These are phyloP conservation scores for Globisporangium megalacanthum DNA, from an alignment of 352 stramenopile genomes.

Conservation along the genomic window DNA sequence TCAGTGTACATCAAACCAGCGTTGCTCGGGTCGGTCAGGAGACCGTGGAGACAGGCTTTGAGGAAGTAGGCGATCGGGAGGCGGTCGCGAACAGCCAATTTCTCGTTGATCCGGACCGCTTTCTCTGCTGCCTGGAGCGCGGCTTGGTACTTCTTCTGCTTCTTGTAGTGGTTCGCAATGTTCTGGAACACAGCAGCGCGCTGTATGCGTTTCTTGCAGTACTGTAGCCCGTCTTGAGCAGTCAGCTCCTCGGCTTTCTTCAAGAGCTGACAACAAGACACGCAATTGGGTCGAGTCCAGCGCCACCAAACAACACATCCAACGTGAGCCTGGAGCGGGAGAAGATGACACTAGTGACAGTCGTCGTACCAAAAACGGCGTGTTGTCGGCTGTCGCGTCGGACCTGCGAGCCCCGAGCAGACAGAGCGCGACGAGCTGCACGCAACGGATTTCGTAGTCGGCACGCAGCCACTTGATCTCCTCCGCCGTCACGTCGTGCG, in stretches of 20 bases:
- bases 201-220: constrained; percentile 59
- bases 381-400: constrained; percentile 39
- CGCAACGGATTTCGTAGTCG: constrained; percentile 73
- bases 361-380: constrained; percentile 51
- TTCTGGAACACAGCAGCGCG: constrained; percentile 57
- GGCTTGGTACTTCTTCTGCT: constrained; percentile 67
- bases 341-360: no score
- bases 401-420: constrained; percentile 50
- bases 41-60: constrained; percentile 47
- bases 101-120: constrained; percentile 55
- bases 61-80: constrained; percentile 61
- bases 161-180: constrained; percentile 71
- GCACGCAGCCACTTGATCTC: constrained; percentile 63
- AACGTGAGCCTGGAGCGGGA: no score
- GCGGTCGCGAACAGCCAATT: constrained; percentile 40
- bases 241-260: constrained; percentile 68
- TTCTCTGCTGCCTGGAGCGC: constrained; percentile 54
- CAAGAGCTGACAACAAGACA: constrained; percentile 38
- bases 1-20: constrained; percentile 61
- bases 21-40: constrained; percentile 52
- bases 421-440: constrained; percentile 67
- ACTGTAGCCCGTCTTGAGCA: constrained; percentile 45
- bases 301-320: no score
- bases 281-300: no score
- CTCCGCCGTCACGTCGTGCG: constrained; percentile 37